These are phyloP conservation scores for Aspergillus asperescens DNA, from an alignment of 495 filamentous ascomycete genomes.

Conservation along the genomic window DNA sequence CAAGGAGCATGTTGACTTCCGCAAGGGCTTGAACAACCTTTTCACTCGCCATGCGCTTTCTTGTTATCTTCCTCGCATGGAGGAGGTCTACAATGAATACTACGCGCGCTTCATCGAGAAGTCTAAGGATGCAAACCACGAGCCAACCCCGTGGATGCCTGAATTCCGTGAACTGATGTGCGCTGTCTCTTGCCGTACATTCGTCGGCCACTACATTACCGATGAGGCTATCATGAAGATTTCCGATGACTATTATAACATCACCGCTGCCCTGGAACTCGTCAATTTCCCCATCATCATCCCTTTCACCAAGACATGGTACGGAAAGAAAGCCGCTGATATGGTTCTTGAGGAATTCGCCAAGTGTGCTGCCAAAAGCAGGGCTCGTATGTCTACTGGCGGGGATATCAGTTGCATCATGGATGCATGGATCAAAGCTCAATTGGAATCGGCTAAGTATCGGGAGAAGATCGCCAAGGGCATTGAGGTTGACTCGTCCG, in stretches of 20 bases:
- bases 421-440: conserved; percentile 86
- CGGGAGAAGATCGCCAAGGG: conserved; percentile 67
- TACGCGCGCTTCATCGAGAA: conserved; percentile 72
- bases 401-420: conserved; percentile 86
- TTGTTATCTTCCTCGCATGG: conserved; percentile 84
- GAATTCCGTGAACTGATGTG: conserved; percentile 95
- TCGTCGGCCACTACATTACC: conserved; percentile 91
- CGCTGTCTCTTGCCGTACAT: conserved; percentile 89
- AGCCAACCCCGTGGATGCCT: conserved; percentile 82
- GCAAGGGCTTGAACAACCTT: conserved; percentile 89
- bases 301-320: conserved; percentile 94
- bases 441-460: conserved; percentile 76
- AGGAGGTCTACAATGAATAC: conserved; percentile 85
- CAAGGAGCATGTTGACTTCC: conserved; percentile 90
- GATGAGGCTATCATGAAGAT: conserved; percentile 91
- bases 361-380: conserved; percentile 88
- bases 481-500: conserved; percentile 55
- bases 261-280: conserved; percentile 91
- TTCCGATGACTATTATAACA: conserved; percentile 92
- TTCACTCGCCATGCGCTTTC: conserved; percentile 90
- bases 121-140: conserved; percentile 58
- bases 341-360: conserved; percentile 88
- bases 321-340: conserved; percentile 91
- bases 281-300: conserved; percentile 99
- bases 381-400: conserved; percentile 86